These are phyloP conservation scores for Podospora tetraspora DNA, from an alignment of 495 filamentous ascomycete species.

Conservation along the genomic window DNA sequence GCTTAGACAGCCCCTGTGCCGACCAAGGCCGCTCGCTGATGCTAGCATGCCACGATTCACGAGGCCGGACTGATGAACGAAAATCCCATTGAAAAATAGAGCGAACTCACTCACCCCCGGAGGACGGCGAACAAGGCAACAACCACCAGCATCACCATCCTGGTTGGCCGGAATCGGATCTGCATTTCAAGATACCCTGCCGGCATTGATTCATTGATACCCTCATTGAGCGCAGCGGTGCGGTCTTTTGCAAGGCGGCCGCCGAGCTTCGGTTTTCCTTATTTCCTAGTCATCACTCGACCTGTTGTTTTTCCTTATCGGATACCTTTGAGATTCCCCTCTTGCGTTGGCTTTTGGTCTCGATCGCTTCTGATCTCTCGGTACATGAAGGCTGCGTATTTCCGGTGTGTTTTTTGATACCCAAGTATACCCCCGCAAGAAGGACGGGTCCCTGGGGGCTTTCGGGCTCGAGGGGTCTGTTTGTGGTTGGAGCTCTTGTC, in stretches of 20 bases:
- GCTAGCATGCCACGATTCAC: slow-evolving; percentile 16
- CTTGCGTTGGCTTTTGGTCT: slow-evolving; percentile 16
- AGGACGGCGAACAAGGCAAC: slow-evolving; percentile 19
- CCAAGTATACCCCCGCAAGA: slow-evolving; percentile 28
- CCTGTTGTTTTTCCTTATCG: slow-evolving; percentile 16
- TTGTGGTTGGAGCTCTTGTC: slow-evolving; percentile 1
- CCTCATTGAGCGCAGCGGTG: slow-evolving; percentile 19
- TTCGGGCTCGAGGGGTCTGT: not conserved
- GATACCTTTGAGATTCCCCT: slow-evolving; percentile 28
- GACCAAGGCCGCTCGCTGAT: slow-evolving; percentile 18
- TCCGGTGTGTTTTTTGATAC: slow-evolving; percentile 31
- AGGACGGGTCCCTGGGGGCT: slow-evolving; percentile 4
- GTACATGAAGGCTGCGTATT: slow-evolving; percentile 20
- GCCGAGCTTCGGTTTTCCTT: slow-evolving; percentile 9
- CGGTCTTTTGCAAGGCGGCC: slow-evolving; percentile 2
- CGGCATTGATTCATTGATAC: slow-evolving; percentile 49
- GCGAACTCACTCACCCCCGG: slow-evolving; percentile 25
- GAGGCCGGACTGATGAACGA: slow-evolving; percentile 17
- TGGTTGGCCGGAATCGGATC: slow-evolving; percentile 47
- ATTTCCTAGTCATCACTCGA: slow-evolving; percentile 6
- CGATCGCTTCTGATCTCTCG: slow-evolving; percentile 17
- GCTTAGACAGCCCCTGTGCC: slow-evolving; percentile 32
- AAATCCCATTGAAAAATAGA: slow-evolving; percentile 23
- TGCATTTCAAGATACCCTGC: slow-evolving; percentile 54
- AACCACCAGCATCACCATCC: slow-evolving; percentile 20